phyloP scores from a whole-genome alignment of 129 eudicot genomes.

The Flaveria ramosissima region DNA sequence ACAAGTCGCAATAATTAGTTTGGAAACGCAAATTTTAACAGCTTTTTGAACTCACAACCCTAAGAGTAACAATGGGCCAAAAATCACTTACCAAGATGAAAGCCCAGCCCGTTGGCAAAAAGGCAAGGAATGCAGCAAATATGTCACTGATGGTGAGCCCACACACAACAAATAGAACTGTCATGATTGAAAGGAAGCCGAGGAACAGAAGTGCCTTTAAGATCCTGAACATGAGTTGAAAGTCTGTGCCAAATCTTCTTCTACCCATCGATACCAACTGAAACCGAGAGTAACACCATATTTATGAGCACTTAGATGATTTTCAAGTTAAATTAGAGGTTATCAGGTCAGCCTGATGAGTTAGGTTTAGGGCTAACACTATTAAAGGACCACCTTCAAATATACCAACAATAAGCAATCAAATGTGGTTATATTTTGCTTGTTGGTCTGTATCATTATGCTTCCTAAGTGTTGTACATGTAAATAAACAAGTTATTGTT shows the following conservation, averaged over 20 bases:
- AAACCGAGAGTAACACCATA: slow-evolving; percentile 21
- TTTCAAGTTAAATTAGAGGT: not conserved
- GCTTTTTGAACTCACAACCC: not conserved
- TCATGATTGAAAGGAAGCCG: slow-evolving; percentile 89
- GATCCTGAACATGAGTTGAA: slow-evolving; percentile 97
- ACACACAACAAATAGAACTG: slow-evolving; percentile 78
- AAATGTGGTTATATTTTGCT: not conserved
- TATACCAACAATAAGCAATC: not conserved
- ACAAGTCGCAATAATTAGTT: not conserved
- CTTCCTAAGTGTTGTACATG: slow-evolving; percentile 24
- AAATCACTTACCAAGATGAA: slow-evolving; percentile 60
- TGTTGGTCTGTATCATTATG: not conserved
- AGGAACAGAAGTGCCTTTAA: slow-evolving; percentile 92
- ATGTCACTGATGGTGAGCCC: slow-evolving; percentile 69
- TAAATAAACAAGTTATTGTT: slow-evolving; percentile 28
- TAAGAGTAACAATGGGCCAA: slow-evolving; percentile 1
- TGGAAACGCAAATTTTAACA: not conserved
- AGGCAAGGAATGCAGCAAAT: slow-evolving; percentile 87
- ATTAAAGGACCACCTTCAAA: not conserved
- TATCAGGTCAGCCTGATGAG: not conserved
- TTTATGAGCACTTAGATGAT: not conserved
- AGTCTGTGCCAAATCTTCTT: slow-evolving; percentile 85
- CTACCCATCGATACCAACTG: slow-evolving; percentile 96
- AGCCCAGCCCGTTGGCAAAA: slow-evolving; percentile 98
- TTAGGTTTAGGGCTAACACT: not conserved